Evolutionary conservation across 202 grass and related monocot genomes (phyloP), one percentile per base, ranked within the genome.

Genomic region (Digitaria exilis): DNA sequence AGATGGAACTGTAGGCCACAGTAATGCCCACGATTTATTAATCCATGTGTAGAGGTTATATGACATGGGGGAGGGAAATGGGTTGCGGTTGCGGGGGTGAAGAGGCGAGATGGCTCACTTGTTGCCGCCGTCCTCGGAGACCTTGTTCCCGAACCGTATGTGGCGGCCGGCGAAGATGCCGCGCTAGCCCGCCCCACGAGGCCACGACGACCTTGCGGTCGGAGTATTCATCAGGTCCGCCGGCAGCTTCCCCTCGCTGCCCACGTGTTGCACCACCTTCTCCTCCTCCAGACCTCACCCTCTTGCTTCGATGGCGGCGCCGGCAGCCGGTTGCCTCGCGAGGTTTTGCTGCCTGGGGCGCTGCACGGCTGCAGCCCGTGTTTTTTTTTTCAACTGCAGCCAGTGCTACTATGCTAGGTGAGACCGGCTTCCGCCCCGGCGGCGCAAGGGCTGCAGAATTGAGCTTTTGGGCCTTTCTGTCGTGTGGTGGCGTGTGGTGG

Each of bases 121-220:
- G 91, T 98, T 98, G 17, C 96, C 96, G 10, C 96, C 96, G 55
- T 98, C 93, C 77, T 98, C 96, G 55, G 91, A 93, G 83, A 98
- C 89, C 87, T 94, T 95, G 85, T 98, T 98, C 34, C 96, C 96
- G 70, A 94, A 98, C 84, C 74, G 89, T 77, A 98, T 98, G 74
- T 98, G 96, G 37, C 91, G 87, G 17, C 93, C 96, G 39, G 96
- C 91, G 79, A 89, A 98, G 89, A 96, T 98, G 50, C 96, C 96
- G 63, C 96, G 89, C 83, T 98, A 32, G 96, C 96, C 19, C 96
- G 86, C 3, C 87, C 91, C 96, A 98, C n/a, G n/a, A n/a, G n/a
- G n/a, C 91, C 96, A 98, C 96, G 25, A 98, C 84, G 71, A 98
- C 63, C 75, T 96, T 96, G 65, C 17, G 90, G 61, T 94, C 72